Percentiles rank a stretch among this genome's conserved stretches.
phyloP scores from a whole-genome alignment of 2,329 filamentous ascomycete genomes.

The Fusarium decemcellulare region DNA sequence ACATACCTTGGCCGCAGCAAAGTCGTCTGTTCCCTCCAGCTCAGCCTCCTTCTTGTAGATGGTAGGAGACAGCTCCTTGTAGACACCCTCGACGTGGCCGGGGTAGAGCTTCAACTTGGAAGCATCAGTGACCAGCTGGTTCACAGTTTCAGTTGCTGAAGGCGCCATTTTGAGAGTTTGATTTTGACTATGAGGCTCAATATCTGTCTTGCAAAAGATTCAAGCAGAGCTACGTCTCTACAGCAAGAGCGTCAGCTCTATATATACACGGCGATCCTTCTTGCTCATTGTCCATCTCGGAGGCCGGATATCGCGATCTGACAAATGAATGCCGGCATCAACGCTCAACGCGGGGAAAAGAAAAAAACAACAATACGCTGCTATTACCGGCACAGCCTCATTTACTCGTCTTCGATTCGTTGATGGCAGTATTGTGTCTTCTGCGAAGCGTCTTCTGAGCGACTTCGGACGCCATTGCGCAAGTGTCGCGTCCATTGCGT shows the following conservation, averaged over 20 bases:
- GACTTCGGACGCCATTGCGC: conserved; percentile 33
- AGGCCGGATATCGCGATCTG: conserved; percentile 22
- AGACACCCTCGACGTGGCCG: conserved; percentile 43
- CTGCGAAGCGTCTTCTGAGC: neutral
- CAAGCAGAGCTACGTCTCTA: neutral
- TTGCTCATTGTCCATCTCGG: conserved; percentile 11
- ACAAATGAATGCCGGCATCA: conserved; percentile 21
- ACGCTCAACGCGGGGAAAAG: conserved; percentile 27
- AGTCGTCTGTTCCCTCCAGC: conserved; percentile 38
- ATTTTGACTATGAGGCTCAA: too few relatives aligned
- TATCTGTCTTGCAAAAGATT: neutral
- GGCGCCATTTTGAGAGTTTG: conserved; percentile 37
- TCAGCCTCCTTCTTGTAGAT: conserved; percentile 39
- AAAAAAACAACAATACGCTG: neutral
- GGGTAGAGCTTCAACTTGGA: conserved; percentile 47
- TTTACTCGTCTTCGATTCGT: conserved; percentile 19
- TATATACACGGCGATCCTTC: conserved; percentile 30
- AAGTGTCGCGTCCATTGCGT: conserved; percentile 24
- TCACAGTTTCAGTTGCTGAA: conserved; percentile 42
- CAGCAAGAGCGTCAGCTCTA: conserved; percentile 28
- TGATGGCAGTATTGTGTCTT: neutral
- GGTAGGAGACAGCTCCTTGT: conserved; percentile 43
- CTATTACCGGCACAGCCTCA: neutral
- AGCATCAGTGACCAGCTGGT: conserved; percentile 22
- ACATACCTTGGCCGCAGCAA: conserved; percentile 42